phyloP scores from a whole-genome alignment of 305 asterid species.

The Fraxinus velutina region DNA sequence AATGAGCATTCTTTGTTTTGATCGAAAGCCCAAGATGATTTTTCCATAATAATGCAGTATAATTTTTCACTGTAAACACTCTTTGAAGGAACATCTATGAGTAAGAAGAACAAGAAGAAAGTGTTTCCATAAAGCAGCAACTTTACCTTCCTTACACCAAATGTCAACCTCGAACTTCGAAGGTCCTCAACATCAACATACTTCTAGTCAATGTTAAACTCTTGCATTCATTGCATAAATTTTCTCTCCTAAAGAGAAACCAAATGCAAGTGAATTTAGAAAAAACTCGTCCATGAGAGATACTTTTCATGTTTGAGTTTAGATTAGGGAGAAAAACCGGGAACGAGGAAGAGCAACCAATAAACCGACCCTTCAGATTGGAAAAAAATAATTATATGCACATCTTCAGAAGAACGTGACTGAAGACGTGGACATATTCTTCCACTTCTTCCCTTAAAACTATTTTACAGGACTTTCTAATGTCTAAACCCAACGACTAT shows the following conservation, averaged over 20 bases:
- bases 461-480: conserved; percentile 44
- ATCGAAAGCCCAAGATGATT: not conserved
- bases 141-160: conserved; percentile 89
- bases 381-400: conserved; percentile 62
- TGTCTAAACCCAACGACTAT: conserved; percentile 57
- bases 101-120: too few relatives aligned
- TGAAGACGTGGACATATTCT: conserved; percentile 65
- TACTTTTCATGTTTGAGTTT: not conserved
- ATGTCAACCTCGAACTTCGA: conserved; percentile 75
- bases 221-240: conserved; percentile 32
- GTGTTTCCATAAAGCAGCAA: not conserved
- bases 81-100: too few relatives aligned
- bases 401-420: conserved; percentile 93
- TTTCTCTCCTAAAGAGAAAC: conserved; percentile 43
- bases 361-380: conserved; percentile 47
- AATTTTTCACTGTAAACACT: not conserved
- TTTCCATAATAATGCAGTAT: conserved; percentile 8
- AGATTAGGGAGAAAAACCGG: not conserved
- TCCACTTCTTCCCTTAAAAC: conserved; percentile 81
- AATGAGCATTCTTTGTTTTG: not conserved
- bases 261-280: conserved; percentile 21
- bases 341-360: conserved; percentile 1
- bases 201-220: conserved; percentile 45
- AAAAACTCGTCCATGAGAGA: conserved; percentile 6
- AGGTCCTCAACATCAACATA: conserved; percentile 60